Conservation (phyloP, 2,329 filamentous ascomycete species). For the Fusarium sp. region DNA sequence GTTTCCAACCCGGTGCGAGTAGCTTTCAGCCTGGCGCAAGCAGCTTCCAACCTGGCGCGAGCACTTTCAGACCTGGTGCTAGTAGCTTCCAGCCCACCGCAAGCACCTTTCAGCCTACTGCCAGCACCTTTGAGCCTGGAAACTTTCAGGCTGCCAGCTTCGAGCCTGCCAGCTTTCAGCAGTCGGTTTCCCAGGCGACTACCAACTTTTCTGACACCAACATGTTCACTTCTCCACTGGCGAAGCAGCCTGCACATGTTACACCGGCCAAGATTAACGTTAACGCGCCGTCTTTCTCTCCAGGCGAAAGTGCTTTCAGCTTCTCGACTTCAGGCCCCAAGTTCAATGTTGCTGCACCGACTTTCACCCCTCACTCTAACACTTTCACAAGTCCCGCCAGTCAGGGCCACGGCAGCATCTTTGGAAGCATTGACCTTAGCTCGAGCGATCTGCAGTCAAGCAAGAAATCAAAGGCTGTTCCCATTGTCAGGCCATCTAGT, state of each 20-base stretch:
- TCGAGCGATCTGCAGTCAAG: slow-evolving; percentile 71
- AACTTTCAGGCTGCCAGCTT: slow-evolving; percentile 22
- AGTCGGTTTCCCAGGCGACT: slow-evolving; percentile 58
- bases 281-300: slow-evolving; percentile 76
- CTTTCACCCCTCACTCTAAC: slow-evolving; percentile 74
- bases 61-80: slow-evolving; percentile 10
- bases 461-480: slow-evolving; percentile 84
- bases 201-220: slow-evolving; percentile 21
- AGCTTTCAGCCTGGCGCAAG: slow-evolving; percentile 15
- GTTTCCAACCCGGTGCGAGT: slow-evolving; percentile 13
- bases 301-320: slow-evolving; percentile 72
- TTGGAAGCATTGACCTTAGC: slow-evolving; percentile 74
- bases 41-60: slow-evolving; percentile 10
- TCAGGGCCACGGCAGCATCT: slow-evolving; percentile 66
- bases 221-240: slow-evolving; percentile 35
- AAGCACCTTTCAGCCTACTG: slow-evolving; percentile 39
- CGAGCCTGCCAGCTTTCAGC: slow-evolving; percentile 51
- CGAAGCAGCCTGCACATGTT: slow-evolving; percentile 24
- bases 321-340: slow-evolving; percentile 74
- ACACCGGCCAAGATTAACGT: slow-evolving; percentile 70
- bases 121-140: slow-evolving; percentile 20
- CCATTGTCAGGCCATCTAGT: slow-evolving; percentile 77
- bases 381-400: slow-evolving; percentile 59
- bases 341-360: slow-evolving; percentile 80
- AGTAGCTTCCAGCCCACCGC: slow-evolving; percentile 56